A percentile compares a stretch with the other conserved stretches of the same genome.
These are phyloP conservation scores for Globisporangium megalacanthum DNA, from an alignment of 352 stramenopile species.

Conservation along the genomic window DNA sequence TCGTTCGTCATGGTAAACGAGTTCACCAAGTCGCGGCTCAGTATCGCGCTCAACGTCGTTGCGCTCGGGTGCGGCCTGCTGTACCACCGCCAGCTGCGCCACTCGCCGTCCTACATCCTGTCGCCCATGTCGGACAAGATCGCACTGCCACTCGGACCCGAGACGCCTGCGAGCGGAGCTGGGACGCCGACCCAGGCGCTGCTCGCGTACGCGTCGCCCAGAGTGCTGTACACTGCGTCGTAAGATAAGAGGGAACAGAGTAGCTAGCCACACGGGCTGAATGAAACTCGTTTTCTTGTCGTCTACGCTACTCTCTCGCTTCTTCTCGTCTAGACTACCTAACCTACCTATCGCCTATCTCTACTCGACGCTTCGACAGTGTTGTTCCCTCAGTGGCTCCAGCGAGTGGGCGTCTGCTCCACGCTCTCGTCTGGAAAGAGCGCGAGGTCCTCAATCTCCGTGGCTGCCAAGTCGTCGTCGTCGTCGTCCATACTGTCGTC, in stretches of 20 bases:
- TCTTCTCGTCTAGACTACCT: no score
- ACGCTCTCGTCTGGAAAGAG: slow-evolving; percentile 5
- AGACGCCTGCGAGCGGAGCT: background rate
- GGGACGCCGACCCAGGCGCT: slow-evolving; percentile 8
- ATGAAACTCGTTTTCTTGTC: no score
- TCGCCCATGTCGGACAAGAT: slow-evolving; percentile 16
- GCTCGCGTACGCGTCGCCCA: slow-evolving; percentile 5
- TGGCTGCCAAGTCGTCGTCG: slow-evolving; percentile 23
- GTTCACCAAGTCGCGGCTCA: slow-evolving; percentile 51
- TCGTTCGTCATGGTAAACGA: slow-evolving; percentile 65
- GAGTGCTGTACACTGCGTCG: background rate
- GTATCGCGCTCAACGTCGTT: slow-evolving; percentile 43
- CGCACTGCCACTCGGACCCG: slow-evolving; percentile 13
- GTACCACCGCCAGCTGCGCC: slow-evolving; percentile 51
- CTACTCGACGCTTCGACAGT: no score
- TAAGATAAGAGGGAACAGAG: background rate
- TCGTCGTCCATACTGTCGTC: slow-evolving; percentile 13
- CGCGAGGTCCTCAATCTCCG: slow-evolving; percentile 34
- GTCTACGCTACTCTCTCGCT: no score
- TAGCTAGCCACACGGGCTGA: no score
- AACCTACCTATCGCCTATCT: no score
- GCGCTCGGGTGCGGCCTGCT: slow-evolving; percentile 44
- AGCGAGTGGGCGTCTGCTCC: background rate
- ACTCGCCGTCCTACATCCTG: slow-evolving; percentile 29
- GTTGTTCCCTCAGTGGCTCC: no score